Evolutionary conservation across 1,284 basidiomycete species (phyloP).

Genomic region (Cutaneotrichosporon spelunceum): DNA sequence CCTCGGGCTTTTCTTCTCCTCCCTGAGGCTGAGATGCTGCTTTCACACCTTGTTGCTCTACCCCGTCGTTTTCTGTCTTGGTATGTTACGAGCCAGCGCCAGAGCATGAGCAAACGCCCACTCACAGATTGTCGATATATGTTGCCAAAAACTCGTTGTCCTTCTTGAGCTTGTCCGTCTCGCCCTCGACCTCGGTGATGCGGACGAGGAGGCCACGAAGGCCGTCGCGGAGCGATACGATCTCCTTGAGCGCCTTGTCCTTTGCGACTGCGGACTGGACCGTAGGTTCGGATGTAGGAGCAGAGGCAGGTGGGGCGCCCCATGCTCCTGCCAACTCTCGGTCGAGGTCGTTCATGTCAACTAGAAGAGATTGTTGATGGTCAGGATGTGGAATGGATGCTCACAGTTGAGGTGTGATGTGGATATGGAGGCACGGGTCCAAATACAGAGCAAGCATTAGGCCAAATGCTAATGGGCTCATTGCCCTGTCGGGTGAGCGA

Average conservation of each 20-base stretch:
- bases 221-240: constrained; percentile 42
- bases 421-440: too few relatives aligned
- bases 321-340: constrained; percentile 21
- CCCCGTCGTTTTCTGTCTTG: too few relatives aligned
- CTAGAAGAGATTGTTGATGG: not conserved
- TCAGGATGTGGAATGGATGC: not conserved
- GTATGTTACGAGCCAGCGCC: not conserved
- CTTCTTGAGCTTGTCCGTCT: constrained; percentile 45
- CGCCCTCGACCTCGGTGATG: constrained; percentile 42
- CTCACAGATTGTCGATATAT: constrained; percentile 51
- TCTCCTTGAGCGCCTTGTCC: constrained; percentile 46
- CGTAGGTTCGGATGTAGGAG: constrained; percentile 22
- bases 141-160: constrained; percentile 48
- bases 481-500: too few relatives aligned
- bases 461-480: too few relatives aligned
- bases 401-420: too few relatives aligned
- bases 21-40: not conserved
- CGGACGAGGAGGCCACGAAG: constrained; percentile 43
- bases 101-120: not conserved
- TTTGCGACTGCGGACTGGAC: constrained; percentile 43
- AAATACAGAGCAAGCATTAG: too few relatives aligned
- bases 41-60: not conserved
- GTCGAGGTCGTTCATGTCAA: constrained; percentile 10
- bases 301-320: constrained; percentile 11
- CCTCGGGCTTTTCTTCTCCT: too few relatives aligned